A percentile compares a stretch with the other conserved stretches of the same genome.
Evolutionary conservation across 78 protist species (phyloP).

Genomic region (slime mould (Dictyostelium discoideum)): dicty_2.7 NC_007090.3:1305001-1305500

Average conservation of each 20-base stretch:
- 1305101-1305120: background rate
- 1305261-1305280: too few relatives aligned
- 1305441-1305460: conserved; percentile 6
- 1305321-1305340: background rate
- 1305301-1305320: background rate
- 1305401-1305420: background rate
- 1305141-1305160: background rate
- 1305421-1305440: background rate
- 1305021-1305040: background rate
- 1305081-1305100: background rate
- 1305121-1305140: too few relatives aligned
- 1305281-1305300: background rate
- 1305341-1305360: background rate
- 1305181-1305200: background rate
- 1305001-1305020: background rate
- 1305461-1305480: background rate
- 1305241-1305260: too few relatives aligned
- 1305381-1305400: background rate
- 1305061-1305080: background rate
- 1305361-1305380: background rate
- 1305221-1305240: background rate
- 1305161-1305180: background rate
- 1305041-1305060: background rate
- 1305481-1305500: background rate
- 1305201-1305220: background rate